A percentile compares a stretch with the other conserved stretches of the same genome.
Evolutionary conservation across 2,329 filamentous ascomycete genomes (phyloP).

Genomic region (Rhexocercosporidium sp.): DNA sequence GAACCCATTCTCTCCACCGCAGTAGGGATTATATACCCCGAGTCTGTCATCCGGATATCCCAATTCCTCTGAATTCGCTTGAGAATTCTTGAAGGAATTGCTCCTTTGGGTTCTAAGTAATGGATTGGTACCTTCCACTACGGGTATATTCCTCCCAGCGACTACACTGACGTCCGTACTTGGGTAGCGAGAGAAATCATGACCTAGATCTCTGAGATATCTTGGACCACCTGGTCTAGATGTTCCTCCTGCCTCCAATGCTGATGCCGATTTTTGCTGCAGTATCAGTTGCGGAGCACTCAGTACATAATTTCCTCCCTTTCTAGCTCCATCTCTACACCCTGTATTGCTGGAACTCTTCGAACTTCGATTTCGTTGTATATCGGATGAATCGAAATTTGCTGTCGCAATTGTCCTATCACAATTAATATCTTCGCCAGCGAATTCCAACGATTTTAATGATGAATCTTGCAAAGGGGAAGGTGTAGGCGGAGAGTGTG

Average conservation of each 20-base stretch:
- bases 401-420: slow-evolving; percentile 17
- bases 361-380: slow-evolving; percentile 13
- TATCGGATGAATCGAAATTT: slow-evolving; percentile 30
- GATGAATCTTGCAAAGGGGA: slow-evolving; percentile 42
- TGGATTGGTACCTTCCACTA: slow-evolving; percentile 11
- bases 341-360: slow-evolving; percentile 10
- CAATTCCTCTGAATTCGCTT: slow-evolving; percentile 43
- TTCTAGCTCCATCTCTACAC: slow-evolving; percentile 9
- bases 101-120: slow-evolving; percentile 27
- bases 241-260: slow-evolving; percentile 10
- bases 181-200: slow-evolving; percentile 42
- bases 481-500: slow-evolving; percentile 39
- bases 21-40: slow-evolving; percentile 48
- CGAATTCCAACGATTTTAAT: slow-evolving; percentile 22
- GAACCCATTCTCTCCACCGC: slow-evolving; percentile 45
- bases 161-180: slow-evolving; percentile 14
- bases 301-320: slow-evolving; percentile 17
- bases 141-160: slow-evolving; percentile 6
- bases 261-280: slow-evolving; percentile 31
- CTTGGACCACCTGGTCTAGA: slow-evolving; percentile 27
- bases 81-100: slow-evolving; percentile 34
- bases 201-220: slow-evolving; percentile 36
- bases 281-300: slow-evolving; percentile 31
- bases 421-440: slow-evolving; percentile 17
- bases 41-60: slow-evolving; percentile 54